Conservation (phyloP, 2,329 filamentous ascomycete genomes). For the Gliomastix tumulicola region DNA sequence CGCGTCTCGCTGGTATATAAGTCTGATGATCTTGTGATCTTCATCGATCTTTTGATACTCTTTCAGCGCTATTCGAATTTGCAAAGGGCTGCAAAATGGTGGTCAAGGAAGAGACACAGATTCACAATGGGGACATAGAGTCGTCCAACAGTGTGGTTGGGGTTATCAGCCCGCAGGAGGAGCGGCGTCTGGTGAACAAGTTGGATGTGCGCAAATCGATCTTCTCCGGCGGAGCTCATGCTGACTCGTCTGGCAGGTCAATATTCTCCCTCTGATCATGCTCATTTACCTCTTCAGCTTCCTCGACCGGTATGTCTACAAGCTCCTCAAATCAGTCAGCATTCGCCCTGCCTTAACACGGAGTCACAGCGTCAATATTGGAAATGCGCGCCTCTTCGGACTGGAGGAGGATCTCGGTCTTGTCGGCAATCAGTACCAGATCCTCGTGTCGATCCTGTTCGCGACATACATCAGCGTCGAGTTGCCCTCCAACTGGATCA, state of each 20-base stretch:
- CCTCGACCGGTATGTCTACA: conserved; percentile 38
- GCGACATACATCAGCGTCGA: conserved; percentile 61
- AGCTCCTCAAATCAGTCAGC: neutral
- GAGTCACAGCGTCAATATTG: conserved; percentile 53
- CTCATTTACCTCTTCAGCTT: conserved; percentile 18
- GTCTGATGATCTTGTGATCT: too few species aligned
- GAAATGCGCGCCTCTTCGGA: conserved; percentile 45
- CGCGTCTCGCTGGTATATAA: too few species aligned
- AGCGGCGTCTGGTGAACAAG: neutral
- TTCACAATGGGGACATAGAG: too few species aligned
- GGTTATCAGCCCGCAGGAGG: too few species aligned
- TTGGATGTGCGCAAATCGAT: neutral
- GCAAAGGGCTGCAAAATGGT: too few species aligned
- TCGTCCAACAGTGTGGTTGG: too few species aligned
- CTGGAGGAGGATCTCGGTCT: conserved; percentile 48
- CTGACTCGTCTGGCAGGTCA: neutral
- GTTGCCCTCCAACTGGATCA: conserved; percentile 49
- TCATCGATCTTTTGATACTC: too few species aligned
- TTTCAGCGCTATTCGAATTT: too few species aligned
- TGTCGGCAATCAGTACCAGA: conserved; percentile 52
- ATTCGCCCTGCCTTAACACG: neutral
- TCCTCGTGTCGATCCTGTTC: conserved; percentile 56
- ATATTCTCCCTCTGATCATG: neutral
- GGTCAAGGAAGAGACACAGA: too few species aligned
- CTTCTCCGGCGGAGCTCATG: neutral